Conservation (phyloP, 768 basidiomycete genomes). For the Asterophora lycoperdoides region DNA sequence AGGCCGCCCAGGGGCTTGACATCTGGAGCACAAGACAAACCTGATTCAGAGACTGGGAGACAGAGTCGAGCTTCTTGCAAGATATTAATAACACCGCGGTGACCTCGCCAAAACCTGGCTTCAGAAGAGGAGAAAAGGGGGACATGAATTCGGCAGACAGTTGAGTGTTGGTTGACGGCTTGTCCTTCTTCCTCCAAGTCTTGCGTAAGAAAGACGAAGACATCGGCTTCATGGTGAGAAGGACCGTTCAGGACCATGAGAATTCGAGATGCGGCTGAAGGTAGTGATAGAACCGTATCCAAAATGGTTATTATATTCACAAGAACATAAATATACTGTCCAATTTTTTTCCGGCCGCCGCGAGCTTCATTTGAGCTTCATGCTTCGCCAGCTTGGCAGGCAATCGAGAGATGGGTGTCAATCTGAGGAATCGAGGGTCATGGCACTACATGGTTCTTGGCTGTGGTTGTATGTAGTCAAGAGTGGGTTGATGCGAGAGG, state of each 20-base stretch:
- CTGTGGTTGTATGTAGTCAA: no score
- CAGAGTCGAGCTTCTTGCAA: constrained; percentile 4
- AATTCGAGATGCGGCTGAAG: constrained; percentile 3
- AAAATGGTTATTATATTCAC: constrained; percentile 4
- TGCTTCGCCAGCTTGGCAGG: no score
- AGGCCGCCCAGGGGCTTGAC: no score
- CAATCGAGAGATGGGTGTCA: no score
- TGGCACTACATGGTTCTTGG: no score
- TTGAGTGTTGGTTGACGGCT: constrained; percentile 13
- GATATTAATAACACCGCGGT: constrained; percentile 3
- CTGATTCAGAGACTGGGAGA: no score
- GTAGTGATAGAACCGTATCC: neutral
- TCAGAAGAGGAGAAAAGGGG: constrained; percentile 2
- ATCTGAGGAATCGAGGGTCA: no score
- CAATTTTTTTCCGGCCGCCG: constrained; percentile 14
- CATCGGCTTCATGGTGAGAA: constrained; percentile 28
- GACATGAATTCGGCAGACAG: neutral
- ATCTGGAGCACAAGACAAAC: no score
- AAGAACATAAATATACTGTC: constrained; percentile 4
- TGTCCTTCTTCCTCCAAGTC: constrained; percentile 36
- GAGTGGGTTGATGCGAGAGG: no score
- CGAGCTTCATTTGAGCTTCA: constrained; percentile 19
- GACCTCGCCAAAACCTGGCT: constrained; percentile 1
- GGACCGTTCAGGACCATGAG: constrained; percentile 3
- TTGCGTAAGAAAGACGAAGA: constrained; percentile 37